Base-by-base conservation (phyloP, 441 rosid species). In the Populus tomentosa region DNA sequence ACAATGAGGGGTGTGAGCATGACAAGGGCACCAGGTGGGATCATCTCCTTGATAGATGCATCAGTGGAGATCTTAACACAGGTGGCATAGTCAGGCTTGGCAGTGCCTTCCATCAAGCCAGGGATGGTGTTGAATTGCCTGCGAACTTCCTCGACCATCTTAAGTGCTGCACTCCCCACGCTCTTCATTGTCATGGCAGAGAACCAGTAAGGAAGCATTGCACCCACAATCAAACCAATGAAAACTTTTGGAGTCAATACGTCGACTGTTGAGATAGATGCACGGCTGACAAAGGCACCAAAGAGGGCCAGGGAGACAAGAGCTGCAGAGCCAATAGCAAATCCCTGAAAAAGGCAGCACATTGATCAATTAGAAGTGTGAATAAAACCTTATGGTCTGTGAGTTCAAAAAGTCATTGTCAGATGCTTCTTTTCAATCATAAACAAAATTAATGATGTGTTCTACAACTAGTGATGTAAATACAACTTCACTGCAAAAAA, bases 171-270 rank as follows among this genome's bases (percentile, higher is more conserved):
- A 75, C 94, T 90, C 78, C 97, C 94, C 24, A 92, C 97, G 74
- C 92, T 90, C 83, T 92, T 92, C 94, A 92, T 90, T 69, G 94
- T 92, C 94, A 89, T 89, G 74, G 93, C 97, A 74, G 97, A 92
- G 85, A 90, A 92, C 94, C 94, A 89, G 84, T 85, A 92, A 18
- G 97, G 97, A 75, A 92, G 94, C 97, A 92, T 92, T 7, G 88
- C 94, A 77, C 92, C 95, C 4, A 92, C 93, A 5, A 92, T 72
- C 78, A 92, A 80, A 73, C 97, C 93, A 56, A 92, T 85, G 62
- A 92, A 92, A 36, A 90, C 94, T 82, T 89, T 90, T 23, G 97
- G 93, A 70, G 92, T 89, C 87, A 89, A 80, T 2, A 92, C 94
- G 76, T 92, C 89, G 14, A 92, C 94, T 0, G 84, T 87, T 36